Conservation (phyloP, 257 asterid species). For the Salvia miltiorrhiza region DNA sequence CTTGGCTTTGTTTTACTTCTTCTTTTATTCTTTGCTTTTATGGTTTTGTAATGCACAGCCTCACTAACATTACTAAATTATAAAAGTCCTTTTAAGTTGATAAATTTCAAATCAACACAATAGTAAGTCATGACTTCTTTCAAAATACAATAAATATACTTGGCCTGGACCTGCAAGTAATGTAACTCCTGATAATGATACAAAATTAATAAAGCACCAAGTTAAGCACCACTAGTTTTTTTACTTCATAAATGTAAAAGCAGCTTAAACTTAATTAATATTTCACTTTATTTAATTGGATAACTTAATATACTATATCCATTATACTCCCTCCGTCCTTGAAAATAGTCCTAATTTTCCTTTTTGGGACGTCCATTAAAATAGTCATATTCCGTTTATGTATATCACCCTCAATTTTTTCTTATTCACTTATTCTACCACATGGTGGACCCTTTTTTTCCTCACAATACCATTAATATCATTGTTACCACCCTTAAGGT, state of each 20-base stretch:
- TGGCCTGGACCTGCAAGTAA: background rate
- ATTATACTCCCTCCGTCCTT: background rate
- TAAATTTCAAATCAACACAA: background rate
- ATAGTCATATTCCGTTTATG: too few relatives aligned
- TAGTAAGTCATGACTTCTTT: background rate
- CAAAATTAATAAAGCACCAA: background rate
- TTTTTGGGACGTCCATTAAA: too few relatives aligned
- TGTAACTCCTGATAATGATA: background rate
- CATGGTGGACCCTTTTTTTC: too few relatives aligned
- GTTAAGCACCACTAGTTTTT: background rate
- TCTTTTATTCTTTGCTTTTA: background rate
- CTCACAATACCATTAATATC: too few relatives aligned
- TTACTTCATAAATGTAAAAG: background rate
- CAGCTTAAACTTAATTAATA: background rate
- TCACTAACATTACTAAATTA: background rate
- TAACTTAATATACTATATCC: background rate
- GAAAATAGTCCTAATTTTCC: too few relatives aligned
- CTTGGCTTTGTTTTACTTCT: constrained; percentile 1
- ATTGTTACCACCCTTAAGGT: too few relatives aligned
- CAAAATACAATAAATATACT: background rate
- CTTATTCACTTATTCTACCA: too few relatives aligned
- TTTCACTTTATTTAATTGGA: background rate
- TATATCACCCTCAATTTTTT: too few relatives aligned
- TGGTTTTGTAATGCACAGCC: background rate
- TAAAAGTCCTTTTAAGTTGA: background rate